phyloP scores from a whole-genome alignment of 371 early-diverging fungal genomes.

The Rhizopus stolonifer region DNA sequence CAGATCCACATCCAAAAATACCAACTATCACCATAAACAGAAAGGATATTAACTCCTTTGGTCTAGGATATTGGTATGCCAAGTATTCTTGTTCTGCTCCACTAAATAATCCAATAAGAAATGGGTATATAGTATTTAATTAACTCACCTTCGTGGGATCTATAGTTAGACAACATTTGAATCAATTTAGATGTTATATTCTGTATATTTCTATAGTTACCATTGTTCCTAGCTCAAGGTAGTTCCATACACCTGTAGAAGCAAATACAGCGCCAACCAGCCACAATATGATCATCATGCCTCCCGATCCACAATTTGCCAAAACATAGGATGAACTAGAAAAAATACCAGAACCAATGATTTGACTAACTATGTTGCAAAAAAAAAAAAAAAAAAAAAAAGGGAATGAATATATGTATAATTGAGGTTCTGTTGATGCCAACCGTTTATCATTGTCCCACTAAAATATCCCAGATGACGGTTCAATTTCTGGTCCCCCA shows the following conservation, averaged over 20 bases:
- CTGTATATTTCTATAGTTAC: too few relatives aligned
- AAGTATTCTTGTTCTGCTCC: conserved; percentile 34
- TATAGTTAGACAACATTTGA: neutral
- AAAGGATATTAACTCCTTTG: conserved; percentile 24
- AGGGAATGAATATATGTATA: too few relatives aligned
- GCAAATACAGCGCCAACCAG: conserved; percentile 30
- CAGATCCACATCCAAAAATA: conserved; percentile 17
- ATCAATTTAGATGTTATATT: neutral
- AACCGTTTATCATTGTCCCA: conserved; percentile 28
- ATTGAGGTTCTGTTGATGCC: too few relatives aligned
- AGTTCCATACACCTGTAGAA: conserved; percentile 27
- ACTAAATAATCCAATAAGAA: conserved; percentile 1
- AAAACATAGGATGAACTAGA: conserved; percentile 29
- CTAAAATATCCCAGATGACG: conserved; percentile 27
- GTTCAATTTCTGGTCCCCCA: conserved; percentile 25
- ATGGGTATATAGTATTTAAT: neutral
- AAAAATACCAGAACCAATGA: conserved; percentile 40
- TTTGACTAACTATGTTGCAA: too few relatives aligned
- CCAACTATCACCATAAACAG: conserved; percentile 26
- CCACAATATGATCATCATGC: conserved; percentile 37
- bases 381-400: neutral
- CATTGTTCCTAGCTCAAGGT: conserved; percentile 37
- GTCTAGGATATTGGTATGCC: conserved; percentile 19
- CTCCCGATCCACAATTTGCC: conserved; percentile 32
- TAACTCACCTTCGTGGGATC: conserved; percentile 10